phyloP scores from a whole-genome alignment of 352 stramenopile species.

The Pythium phragmitis region DNA sequence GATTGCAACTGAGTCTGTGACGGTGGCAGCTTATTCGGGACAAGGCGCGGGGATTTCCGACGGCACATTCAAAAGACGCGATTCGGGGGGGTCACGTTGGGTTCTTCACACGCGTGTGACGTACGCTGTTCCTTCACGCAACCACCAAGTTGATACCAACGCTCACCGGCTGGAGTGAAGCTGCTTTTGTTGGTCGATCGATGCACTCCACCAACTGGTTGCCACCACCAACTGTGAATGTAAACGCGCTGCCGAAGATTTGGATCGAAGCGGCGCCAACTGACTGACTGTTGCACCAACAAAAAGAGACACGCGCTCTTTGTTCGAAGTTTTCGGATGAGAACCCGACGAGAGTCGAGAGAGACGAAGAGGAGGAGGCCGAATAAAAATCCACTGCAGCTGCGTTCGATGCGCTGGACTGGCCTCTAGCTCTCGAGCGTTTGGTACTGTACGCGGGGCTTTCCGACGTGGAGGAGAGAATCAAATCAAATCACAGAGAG shows the following conservation, averaged over 20 bases:
- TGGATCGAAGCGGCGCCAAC: neutral
- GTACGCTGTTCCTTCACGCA: neutral
- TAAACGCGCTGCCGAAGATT: too few species aligned
- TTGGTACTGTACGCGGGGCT: neutral
- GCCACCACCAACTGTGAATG: too few species aligned
- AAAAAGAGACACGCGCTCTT: conserved; percentile 4
- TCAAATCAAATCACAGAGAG: neutral
- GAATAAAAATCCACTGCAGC: conserved; percentile 4
- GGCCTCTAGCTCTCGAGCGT: neutral
- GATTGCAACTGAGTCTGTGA: conserved; percentile 2
- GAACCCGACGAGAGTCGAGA: neutral
- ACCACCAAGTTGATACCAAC: neutral
- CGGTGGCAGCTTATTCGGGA: neutral
- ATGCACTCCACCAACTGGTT: too few species aligned
- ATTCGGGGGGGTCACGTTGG: neutral
- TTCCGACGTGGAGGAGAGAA: neutral
- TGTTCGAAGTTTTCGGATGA: neutral
- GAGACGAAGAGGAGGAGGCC: too few species aligned
- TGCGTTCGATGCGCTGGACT: neutral
- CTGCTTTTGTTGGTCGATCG: too few species aligned
- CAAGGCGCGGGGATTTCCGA: neutral
- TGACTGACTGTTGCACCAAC: conserved; percentile 4
- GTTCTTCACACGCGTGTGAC: neutral
- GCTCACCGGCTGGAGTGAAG: too few species aligned
- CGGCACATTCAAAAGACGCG: neutral